Base-by-base conservation (phyloP, 306 rosid genomes). In the Betula pendula region DNA sequence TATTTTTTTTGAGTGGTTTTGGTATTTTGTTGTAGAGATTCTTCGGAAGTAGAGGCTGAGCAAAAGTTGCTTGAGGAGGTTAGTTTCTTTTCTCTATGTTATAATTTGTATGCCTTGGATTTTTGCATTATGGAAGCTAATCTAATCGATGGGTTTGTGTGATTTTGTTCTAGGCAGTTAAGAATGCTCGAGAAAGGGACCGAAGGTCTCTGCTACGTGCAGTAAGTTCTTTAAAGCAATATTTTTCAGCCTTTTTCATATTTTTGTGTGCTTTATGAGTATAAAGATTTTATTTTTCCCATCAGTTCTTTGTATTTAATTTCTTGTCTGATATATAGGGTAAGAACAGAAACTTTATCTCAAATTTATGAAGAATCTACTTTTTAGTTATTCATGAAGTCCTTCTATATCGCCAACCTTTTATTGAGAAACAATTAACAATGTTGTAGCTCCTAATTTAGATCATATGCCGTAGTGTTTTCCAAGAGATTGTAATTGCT, bases 11-110 rank as follows among this genome's bases (percentile, higher is more conserved):
- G 33, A 60, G 48, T 69, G 53, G 7, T 2, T 49, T 83, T 44
- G 45, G 15, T 24, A 43, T 47, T 55, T 69, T 73, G 55, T 75
- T 81, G 66, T 70, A 92, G 96, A 83, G 98, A 95, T 77, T 25
- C 62, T 20, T 78, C 84, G 5, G 98, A 95, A 81, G 96, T 95
- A 66, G 98, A 95, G 77, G 92, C 96, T 0, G 97, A 92, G 85
- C 92, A 95, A 76, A 95, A 89, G 83, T 69, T 58, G 92, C 98
- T 95, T 31, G 91, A 92, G 11, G 92, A 90, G 97, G 98, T 92
- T 74, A 68, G 52, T 56, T 68, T 52, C 72, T 76, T 40, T 10
- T 22, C 24, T 6, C 47, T 29, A 1, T 22, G 25, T 20, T 1
- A 59, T 0, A 27, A 67, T 56, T 59, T 25, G 45, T 71, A 16